phyloP scores from a whole-genome alignment of 306 rosid species.

The Pyrus pyrifolia region DNA sequence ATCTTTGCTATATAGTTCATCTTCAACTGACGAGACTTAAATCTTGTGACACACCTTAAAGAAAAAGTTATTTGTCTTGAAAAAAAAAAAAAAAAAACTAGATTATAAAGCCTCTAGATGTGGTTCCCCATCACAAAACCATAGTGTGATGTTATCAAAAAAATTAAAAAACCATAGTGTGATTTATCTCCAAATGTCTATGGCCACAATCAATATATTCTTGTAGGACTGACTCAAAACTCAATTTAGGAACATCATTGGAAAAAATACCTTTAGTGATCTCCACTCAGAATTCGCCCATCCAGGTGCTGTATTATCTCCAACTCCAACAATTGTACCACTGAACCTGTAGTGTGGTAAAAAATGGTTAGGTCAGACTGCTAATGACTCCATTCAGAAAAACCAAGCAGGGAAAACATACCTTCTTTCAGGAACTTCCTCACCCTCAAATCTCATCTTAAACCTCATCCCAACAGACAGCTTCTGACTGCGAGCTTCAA shows the following conservation, averaged over 20 bases:
- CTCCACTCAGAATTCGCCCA: conserved; percentile 98
- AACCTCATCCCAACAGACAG: conserved; percentile 98
- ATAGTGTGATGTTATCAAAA: not conserved
- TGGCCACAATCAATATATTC: not conserved
- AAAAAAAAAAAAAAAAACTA: not conserved
- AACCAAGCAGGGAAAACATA: conserved; percentile 13
- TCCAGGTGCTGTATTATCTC: conserved; percentile 61
- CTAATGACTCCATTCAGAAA: not conserved
- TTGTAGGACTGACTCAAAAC: not conserved
- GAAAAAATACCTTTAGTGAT: conserved; percentile 59
- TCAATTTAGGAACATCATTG: not conserved
- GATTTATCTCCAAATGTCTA: not conserved
- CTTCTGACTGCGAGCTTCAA: conserved; percentile 81
- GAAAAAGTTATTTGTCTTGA: too few species aligned
- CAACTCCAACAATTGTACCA: conserved; percentile 95
- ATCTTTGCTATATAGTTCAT: too few species aligned
- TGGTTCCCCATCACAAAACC: not conserved
- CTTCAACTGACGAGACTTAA: too few species aligned
- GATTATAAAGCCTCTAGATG: not conserved
- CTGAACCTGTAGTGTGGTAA: conserved; percentile 63
- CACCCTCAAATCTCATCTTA: conserved; percentile 98
- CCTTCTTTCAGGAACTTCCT: conserved; percentile 99
- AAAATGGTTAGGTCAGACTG: conserved; percentile 1
- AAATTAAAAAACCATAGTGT: not conserved
- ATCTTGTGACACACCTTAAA: too few species aligned